phyloP scores from a whole-genome alignment of 2,329 filamentous ascomycete species.

The Pseudogymnoascus sp. region DNA sequence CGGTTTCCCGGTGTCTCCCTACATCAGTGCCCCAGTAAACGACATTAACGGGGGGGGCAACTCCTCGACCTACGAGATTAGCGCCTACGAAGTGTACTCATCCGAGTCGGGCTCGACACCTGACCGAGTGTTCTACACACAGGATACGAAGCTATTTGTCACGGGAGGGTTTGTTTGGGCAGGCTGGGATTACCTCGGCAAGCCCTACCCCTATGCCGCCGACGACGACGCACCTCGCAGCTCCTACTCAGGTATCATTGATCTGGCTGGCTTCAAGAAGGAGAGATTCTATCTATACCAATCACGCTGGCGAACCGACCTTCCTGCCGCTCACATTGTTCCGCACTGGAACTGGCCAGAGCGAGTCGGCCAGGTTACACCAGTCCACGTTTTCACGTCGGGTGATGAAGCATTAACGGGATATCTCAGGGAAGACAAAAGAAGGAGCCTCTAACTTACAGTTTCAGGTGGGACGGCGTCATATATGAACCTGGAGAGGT shows the following conservation, averaged over 20 bases:
- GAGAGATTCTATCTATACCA: conserved; percentile 51
- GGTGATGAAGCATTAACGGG: not conserved
- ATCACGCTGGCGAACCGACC: conserved; percentile 43
- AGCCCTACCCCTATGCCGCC: no score
- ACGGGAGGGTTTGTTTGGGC: no score
- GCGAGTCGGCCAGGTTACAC: conserved; percentile 22
- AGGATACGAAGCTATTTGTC: no score
- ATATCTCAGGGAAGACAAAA: not conserved
- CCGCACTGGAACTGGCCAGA: conserved; percentile 47
- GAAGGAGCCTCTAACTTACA: not conserved
- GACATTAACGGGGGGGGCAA: no score
- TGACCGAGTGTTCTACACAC: no score
- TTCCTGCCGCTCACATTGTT: conserved; percentile 45
- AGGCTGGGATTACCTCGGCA: no score
- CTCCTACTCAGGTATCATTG: conserved; percentile 47
- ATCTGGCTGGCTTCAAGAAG: conserved; percentile 29
- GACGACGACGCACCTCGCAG: not conserved
- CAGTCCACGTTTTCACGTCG: not conserved
- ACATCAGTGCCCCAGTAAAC: no score
- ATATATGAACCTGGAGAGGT: not conserved
- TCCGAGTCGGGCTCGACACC: no score
- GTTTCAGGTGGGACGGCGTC: not conserved
- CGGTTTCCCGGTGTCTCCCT: no score
- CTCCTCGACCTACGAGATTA: no score
- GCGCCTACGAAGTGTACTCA: no score